Percentiles rank a stretch among this genome's conserved stretches.
phyloP scores from a whole-genome alignment of 2,329 filamentous ascomycete species.

The Esteya vermicola region DNA sequence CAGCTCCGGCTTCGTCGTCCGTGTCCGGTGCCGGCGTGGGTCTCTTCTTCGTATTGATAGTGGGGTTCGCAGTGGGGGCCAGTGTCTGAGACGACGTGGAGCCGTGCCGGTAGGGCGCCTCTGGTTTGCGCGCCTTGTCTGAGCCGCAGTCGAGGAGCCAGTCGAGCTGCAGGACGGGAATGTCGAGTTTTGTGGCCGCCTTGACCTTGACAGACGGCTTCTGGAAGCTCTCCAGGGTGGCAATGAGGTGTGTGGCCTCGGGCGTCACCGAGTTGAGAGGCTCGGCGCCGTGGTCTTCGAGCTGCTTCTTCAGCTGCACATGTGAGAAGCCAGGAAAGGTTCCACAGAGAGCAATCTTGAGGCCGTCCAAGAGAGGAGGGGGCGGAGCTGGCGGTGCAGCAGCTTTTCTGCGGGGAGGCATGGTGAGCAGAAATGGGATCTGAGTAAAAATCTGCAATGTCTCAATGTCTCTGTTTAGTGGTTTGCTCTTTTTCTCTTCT shows the following conservation, averaged over 20 bases:
- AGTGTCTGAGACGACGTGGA: too few species aligned
- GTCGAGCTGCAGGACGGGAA: slow-evolving; percentile 41
- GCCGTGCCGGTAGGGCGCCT: slow-evolving; percentile 12
- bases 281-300: slow-evolving; percentile 33
- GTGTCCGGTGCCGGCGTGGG: slow-evolving; percentile 13
- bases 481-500: too few species aligned
- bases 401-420: slow-evolving; percentile 6
- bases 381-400: neutral
- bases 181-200: slow-evolving; percentile 27
- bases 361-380: slow-evolving; percentile 31
- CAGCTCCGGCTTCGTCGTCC: too few species aligned
- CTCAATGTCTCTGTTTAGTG: too few species aligned
- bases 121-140: slow-evolving; percentile 22
- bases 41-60: slow-evolving; percentile 5
- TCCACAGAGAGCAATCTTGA: slow-evolving; percentile 42
- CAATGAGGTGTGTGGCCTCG: slow-evolving; percentile 41
- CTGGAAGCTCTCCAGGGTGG: slow-evolving; percentile 36
- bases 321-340: slow-evolving; percentile 42
- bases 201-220: slow-evolving; percentile 36
- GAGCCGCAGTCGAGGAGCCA: slow-evolving; percentile 48
- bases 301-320: slow-evolving; percentile 27
- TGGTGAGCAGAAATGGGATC: neutral
- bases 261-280: slow-evolving; percentile 31
- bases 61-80: neutral
- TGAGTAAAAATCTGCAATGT: neutral